phyloP scores from a whole-genome alignment of 1,284 basidiomycete genomes.

The Cryptococcus hybrid region DNA sequence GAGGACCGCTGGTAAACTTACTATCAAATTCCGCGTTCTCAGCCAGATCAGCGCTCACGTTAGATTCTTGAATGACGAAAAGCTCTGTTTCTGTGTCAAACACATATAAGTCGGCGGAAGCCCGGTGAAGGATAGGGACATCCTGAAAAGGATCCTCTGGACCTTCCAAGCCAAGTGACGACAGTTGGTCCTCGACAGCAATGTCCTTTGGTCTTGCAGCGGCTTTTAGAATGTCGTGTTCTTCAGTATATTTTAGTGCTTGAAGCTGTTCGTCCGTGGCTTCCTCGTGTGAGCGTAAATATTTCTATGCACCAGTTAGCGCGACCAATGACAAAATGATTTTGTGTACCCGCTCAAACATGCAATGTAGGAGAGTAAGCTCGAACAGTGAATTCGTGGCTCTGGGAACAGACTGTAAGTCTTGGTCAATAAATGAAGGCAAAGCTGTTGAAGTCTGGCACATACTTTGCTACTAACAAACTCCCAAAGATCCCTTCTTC shows the following conservation, averaged over 20 bases:
- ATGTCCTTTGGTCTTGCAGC: neutral
- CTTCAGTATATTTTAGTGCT: conserved; percentile 60
- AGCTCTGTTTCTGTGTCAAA: conserved; percentile 70
- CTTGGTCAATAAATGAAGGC: conserved; percentile 60
- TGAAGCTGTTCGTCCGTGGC: conserved; percentile 67
- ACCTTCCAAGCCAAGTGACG: conserved; percentile 7
- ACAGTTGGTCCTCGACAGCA: neutral
- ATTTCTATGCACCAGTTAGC: conserved; percentile 57
- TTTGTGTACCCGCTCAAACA: conserved; percentile 65
- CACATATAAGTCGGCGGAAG: conserved; percentile 57
- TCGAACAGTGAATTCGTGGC: conserved; percentile 84
- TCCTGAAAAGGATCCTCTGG: conserved; percentile 46
- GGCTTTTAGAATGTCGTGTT: neutral
- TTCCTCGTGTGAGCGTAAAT: conserved; percentile 67
- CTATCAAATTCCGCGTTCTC: conserved; percentile 57
- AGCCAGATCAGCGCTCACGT: conserved; percentile 66
- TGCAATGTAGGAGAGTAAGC: conserved; percentile 88
- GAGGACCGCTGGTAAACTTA: conserved; percentile 23
- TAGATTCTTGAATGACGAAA: conserved; percentile 70
- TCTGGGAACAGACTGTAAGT: conserved; percentile 62
- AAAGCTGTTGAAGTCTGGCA: neutral
- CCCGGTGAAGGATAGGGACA: conserved; percentile 43
- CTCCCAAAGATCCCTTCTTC: conserved; percentile 51
- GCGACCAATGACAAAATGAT: neutral
- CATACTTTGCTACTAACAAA: conserved; percentile 48